Base-by-base conservation (phyloP, 208 protist species). In the Wallacemonas sp. region DNA sequence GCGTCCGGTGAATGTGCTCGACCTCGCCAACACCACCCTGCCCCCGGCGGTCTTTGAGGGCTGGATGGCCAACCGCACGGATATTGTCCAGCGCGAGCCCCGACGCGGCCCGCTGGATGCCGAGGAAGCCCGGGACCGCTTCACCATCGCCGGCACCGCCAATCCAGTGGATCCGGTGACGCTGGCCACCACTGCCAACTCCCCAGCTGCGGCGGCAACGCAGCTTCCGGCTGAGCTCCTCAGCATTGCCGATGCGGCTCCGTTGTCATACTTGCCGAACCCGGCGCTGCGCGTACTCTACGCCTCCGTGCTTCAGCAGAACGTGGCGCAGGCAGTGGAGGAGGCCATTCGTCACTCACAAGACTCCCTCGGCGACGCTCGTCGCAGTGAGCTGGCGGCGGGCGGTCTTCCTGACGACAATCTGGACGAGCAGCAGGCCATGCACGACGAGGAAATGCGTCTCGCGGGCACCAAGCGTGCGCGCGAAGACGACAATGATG, bases 21-120 rank as follows among this genome's bases (percentile, higher is more conserved):
- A 96, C 65, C 59, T 79, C 21, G 71, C 58, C 21, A 74, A 69
- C 30, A 96, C 90, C n/a, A 91, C 85, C 1, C 61, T 96, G 10
- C 78, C 87, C 5, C 75, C 78, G 19, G 87, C 86, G 32, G 77
- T 68, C 30, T 77, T 92, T 41, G 82, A 89, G 65, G 68, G 68
- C 58, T 80, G 62, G 64, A 92, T 91, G 71, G 54, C 69, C 1
- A 77, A 92, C 63, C 81, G 85, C 45, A 76, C 67, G 41, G 87
- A 93, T 54, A 83, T 86, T 19, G 32, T 91, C 3, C 76, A 84
- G 37, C 45, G 52, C 6, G 80, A 79, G 32, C 80, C 77, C 0
- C 86, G 89, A 26, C 84, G 78, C 9, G 86, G 89, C 9, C 84
- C 89, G 29, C 72, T 81, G 27, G 76, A 87, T 62, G 67, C 34